Percentiles rank a stretch among this genome's conserved stretches.
Conservation (phyloP, 2,329 filamentous ascomycete genomes). For the Trichoderma guizhouense region DNA sequence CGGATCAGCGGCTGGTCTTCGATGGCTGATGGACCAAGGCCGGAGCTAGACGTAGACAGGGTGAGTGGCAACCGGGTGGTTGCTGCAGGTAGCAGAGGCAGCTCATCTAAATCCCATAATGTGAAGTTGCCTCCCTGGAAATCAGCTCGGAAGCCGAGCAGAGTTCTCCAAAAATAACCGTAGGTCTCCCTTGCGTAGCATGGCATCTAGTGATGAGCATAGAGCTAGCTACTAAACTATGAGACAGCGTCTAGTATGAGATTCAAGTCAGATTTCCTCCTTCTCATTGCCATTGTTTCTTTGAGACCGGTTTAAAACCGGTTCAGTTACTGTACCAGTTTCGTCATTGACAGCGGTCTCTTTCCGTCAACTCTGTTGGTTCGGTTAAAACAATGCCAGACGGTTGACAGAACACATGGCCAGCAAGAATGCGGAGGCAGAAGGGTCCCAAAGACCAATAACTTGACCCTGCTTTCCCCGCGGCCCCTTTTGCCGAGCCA, state of each 20-base stretch:
- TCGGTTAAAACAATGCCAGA: not conserved
- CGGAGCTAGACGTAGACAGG: not conserved
- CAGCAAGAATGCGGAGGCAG: not conserved
- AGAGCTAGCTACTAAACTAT: not conserved
- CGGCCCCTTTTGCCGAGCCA: constrained; percentile 11
- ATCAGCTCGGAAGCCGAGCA: not conserved
- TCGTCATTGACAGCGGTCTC: not conserved
- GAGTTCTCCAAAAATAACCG: not conserved
- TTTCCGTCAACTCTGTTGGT: not conserved
- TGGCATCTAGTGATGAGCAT: not conserved
- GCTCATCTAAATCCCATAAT: not conserved
- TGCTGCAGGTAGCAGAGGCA: not conserved
- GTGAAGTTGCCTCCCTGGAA: not conserved
- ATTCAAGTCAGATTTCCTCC: not conserved
- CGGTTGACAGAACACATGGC: not conserved
- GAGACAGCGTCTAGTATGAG: not conserved
- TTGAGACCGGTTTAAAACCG: not conserved
- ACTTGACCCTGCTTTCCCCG: not conserved
- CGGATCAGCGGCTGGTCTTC: not conserved
- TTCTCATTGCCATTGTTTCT: not conserved
- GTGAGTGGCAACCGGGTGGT: not conserved
- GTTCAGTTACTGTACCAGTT: not conserved
- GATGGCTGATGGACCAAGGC: not conserved
- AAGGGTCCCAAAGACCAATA: not conserved
- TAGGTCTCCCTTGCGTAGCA: not conserved